phyloP scores from a whole-genome alignment of 139 green algal species.

The Choricystis sp. region DNA sequence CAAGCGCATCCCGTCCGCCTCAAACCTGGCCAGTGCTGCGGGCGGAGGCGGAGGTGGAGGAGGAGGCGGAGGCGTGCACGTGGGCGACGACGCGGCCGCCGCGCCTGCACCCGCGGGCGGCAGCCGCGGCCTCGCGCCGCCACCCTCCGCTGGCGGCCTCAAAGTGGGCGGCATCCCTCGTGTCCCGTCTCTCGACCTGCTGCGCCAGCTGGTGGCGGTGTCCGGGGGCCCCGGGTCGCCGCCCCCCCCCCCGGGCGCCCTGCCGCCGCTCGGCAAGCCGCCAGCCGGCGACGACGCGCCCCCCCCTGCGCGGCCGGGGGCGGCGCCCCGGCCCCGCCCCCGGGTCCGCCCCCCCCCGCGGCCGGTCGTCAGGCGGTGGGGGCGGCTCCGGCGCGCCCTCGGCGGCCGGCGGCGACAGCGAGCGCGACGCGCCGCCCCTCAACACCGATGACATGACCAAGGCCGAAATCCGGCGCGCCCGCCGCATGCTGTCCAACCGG shows the following conservation, averaged over 20 bases:
- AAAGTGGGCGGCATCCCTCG: conserved; percentile 28
- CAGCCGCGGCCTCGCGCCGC: no score
- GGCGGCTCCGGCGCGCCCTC: background rate
- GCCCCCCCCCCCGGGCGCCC: no score
- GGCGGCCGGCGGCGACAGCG: background rate
- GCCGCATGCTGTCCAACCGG: conserved; percentile 75
- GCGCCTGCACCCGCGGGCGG: no score
- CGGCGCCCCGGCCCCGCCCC: background rate
- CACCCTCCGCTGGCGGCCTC: background rate
- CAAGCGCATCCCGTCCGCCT: conserved; percentile 48
- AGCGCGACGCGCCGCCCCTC: background rate
- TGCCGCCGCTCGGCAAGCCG: no score
- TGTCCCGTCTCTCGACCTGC: conserved; percentile 41
- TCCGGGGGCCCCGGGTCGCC: background rate
- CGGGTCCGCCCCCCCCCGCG: background rate
- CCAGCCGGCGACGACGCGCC: background rate
- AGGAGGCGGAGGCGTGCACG: background rate
- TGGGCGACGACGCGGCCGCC: conserved; percentile 1
- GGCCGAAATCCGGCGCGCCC: conserved; percentile 20
- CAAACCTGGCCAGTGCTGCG: conserved; percentile 25
- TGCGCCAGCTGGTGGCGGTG: conserved; percentile 29
- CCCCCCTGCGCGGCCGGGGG: background rate
- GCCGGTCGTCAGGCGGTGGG: background rate
- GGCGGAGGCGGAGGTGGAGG: background rate
- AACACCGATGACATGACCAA: conserved; percentile 7